Conservation (phyloP, 2,329 filamentous ascomycete genomes). For the Neocatenulostroma microsporum region DNA sequence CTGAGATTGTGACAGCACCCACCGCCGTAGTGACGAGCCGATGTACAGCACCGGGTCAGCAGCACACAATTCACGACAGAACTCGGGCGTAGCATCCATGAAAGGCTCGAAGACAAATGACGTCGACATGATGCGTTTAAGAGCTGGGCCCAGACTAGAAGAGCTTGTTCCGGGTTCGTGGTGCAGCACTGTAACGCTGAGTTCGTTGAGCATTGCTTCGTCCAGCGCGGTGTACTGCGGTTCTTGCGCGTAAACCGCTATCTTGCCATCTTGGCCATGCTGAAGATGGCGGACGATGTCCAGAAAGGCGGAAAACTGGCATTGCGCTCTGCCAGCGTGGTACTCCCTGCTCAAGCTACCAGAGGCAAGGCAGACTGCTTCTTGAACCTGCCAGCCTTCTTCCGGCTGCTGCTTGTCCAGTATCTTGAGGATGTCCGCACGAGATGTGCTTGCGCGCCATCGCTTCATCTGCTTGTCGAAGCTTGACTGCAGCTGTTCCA, state of each 20-base stretch:
- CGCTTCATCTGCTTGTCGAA: conserved; percentile 15
- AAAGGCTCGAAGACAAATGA: conserved; percentile 22
- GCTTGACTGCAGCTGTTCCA: conserved; percentile 14
- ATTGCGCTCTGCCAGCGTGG: conserved; percentile 21
- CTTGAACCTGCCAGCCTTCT: conserved; percentile 17
- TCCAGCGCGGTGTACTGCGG: conserved; percentile 25
- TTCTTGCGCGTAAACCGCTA: conserved; percentile 23
- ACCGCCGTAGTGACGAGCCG: conserved; percentile 17
- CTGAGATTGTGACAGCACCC: background rate
- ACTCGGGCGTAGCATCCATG: conserved; percentile 17
- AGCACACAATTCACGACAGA: conserved; percentile 12
- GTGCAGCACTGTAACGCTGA: background rate
- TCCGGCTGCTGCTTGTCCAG: conserved; percentile 16
- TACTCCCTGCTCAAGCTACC: conserved; percentile 27
- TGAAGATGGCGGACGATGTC: conserved; percentile 18
- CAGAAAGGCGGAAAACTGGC: conserved; percentile 26
- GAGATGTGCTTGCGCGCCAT: conserved; percentile 19
- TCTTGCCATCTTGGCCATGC: background rate
- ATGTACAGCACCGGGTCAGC: conserved; percentile 16
- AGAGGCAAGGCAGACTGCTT: conserved; percentile 25
- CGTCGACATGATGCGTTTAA: conserved; percentile 7
- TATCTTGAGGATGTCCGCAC: conserved; percentile 13
- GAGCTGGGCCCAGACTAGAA: conserved; percentile 13
- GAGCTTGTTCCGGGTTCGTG: background rate
- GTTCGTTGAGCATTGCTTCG: conserved; percentile 16